phyloP scores from a whole-genome alignment of 805 yeast genomes.

The Candida oleophila region DNA sequence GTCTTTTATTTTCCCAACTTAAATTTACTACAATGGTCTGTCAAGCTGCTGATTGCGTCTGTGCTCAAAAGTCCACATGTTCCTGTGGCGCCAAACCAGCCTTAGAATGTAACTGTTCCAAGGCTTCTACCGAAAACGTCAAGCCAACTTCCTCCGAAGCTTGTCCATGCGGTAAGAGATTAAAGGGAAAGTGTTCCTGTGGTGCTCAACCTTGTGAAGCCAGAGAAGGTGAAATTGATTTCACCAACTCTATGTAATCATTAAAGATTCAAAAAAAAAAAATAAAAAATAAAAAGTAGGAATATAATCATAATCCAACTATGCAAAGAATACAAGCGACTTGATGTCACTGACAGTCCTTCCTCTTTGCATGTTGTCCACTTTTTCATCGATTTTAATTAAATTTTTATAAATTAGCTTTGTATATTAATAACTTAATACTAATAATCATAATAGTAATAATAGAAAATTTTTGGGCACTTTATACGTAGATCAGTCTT shows the following conservation, averaged over 20 bases:
- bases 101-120: conserved; percentile 53
- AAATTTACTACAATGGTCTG: conserved; percentile 21
- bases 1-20: neutral
- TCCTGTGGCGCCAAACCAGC: conserved; percentile 64
- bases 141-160: conserved; percentile 40
- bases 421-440: neutral
- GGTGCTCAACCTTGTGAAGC: conserved; percentile 39
- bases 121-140: conserved; percentile 51
- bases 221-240: conserved; percentile 60
- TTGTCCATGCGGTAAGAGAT: conserved; percentile 61
- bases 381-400: too few species aligned
- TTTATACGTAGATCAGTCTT: too few species aligned
- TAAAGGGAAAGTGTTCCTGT: conserved; percentile 54
- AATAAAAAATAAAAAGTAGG: too few species aligned
- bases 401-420: too few species aligned
- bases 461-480: too few species aligned
- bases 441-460: too few species aligned
- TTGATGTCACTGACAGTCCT: too few species aligned
- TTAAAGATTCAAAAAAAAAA: too few species aligned
- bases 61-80: conserved; percentile 62
- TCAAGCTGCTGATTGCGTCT: conserved; percentile 49
- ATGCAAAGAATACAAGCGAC: too few species aligned
- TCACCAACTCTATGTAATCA: conserved; percentile 37
- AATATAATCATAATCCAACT: too few species aligned
- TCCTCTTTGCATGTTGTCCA: too few species aligned